A percentile compares a stretch with the other conserved stretches of the same genome.
Conservation (phyloP, 208 protist species). For the Trypanosoma mega region DNA sequence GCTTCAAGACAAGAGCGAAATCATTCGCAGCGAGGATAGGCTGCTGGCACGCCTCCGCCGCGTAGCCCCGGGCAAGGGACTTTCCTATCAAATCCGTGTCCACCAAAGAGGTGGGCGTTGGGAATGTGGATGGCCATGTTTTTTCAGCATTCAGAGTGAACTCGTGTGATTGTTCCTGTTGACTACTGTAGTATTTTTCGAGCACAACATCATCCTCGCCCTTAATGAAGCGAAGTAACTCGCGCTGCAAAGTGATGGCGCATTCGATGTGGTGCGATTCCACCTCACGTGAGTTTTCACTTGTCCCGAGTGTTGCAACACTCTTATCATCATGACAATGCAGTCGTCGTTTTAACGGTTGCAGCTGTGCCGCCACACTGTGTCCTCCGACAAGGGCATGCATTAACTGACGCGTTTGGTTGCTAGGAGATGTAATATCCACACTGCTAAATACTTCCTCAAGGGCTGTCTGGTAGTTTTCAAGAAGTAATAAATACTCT, state of each 20-base stretch:
- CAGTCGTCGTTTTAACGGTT: conserved; percentile 12
- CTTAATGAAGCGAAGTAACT: conserved; percentile 15
- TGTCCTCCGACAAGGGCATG: conserved; percentile 12
- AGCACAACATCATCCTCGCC: conserved; percentile 1
- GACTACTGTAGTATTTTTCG: background rate
- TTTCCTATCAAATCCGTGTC: conserved; percentile 45
- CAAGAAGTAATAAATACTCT: too few species aligned
- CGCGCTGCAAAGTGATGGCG: conserved; percentile 17
- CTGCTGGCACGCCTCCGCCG: conserved; percentile 31
- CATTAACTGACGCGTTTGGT: background rate
- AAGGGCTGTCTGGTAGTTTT: too few species aligned
- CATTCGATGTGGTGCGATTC: too few species aligned
- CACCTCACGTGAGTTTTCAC: too few species aligned
- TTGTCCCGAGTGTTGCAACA: too few species aligned
- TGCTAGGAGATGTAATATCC: too few species aligned
- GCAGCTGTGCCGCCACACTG: conserved; percentile 18
- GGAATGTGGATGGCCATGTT: too few species aligned
- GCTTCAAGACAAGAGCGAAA: conserved; percentile 55
- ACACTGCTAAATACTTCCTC: too few species aligned
- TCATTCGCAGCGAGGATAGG: conserved; percentile 39
- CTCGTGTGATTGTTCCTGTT: too few species aligned
- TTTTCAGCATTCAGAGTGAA: too few species aligned
- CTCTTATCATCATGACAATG: conserved; percentile 21
- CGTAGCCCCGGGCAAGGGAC: conserved; percentile 31
- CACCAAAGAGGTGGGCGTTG: conserved; percentile 1